phyloP scores from a whole-genome alignment of 306 rosid genomes.

The Dicorynia guianensis region DNA sequence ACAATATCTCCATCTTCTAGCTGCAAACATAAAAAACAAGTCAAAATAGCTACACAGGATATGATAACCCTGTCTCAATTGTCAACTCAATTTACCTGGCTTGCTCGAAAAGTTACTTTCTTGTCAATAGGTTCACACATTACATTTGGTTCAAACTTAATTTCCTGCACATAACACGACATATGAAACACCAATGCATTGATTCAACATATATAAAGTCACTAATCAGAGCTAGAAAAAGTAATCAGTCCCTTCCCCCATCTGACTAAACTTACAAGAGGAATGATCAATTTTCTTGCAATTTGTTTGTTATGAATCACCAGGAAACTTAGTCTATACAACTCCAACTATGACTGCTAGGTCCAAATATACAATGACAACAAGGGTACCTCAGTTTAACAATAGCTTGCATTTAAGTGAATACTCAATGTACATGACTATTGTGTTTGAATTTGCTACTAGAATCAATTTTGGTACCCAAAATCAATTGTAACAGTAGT shows the following conservation, averaged over 20 bases:
- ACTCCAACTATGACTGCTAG: constrained; percentile 3
- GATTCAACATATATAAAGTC: constrained; percentile 6
- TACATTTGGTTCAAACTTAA: constrained; percentile 92
- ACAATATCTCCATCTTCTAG: constrained; percentile 96
- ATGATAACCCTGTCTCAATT: constrained; percentile 13
- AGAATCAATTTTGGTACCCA: no score
- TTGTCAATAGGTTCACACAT: constrained; percentile 98
- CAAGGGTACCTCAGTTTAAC: neutral
- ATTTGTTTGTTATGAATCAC: constrained; percentile 25
- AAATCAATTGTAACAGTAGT: no score
- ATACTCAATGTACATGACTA: neutral
- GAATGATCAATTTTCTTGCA: constrained; percentile 17
- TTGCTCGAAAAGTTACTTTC: constrained; percentile 78
- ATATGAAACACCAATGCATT: constrained; percentile 30
- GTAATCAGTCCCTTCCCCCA: neutral
- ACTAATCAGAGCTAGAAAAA: constrained; percentile 18
- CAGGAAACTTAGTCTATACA: constrained; percentile 21
- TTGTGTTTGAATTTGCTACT: no score
- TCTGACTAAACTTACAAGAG: constrained; percentile 3
- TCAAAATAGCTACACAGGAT: constrained; percentile 18
- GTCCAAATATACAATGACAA: no score
- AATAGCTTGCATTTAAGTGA: neutral
- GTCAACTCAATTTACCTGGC: constrained; percentile 69
- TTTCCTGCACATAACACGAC: constrained; percentile 65
- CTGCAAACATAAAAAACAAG: constrained; percentile 51